A percentile compares a stretch with the other conserved stretches of the same genome.
Evolutionary conservation across 768 basidiomycete genomes (phyloP).

Genomic region (Rhizopogon vulgaris): DNA sequence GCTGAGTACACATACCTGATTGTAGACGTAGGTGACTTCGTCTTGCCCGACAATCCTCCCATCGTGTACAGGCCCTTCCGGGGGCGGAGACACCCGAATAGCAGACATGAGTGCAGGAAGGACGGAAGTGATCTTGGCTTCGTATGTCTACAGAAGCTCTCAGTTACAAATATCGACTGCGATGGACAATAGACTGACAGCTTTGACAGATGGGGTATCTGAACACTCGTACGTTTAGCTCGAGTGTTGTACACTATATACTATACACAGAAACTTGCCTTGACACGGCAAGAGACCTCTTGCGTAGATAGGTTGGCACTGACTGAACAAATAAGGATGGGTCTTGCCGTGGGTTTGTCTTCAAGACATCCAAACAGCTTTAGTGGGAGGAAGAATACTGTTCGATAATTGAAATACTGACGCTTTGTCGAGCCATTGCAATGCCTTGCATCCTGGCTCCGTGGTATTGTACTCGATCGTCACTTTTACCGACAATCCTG

Average conservation of each 20-base stretch:
- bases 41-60: constrained; percentile 75
- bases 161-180: neutral
- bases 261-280: constrained; percentile 32
- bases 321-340: constrained; percentile 86
- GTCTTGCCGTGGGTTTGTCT: constrained; percentile 84
- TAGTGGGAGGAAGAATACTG: neutral
- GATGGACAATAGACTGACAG: constrained; percentile 38
- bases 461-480: constrained; percentile 71
- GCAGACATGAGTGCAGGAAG: constrained; percentile 87
- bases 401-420: constrained; percentile 24
- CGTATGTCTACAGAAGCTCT: constrained; percentile 55
- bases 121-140: constrained; percentile 69
- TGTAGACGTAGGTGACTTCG: constrained; percentile 65
- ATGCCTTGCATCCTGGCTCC: constrained; percentile 53
- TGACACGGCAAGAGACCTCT: constrained; percentile 76
- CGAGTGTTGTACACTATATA: neutral
- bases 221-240: neutral
- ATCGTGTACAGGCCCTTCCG: constrained; percentile 62
- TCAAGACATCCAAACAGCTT: neutral
- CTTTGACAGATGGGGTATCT: constrained; percentile 87
- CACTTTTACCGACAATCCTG: constrained; percentile 38
- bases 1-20: constrained; percentile 51
- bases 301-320: constrained; percentile 89
- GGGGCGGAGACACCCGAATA: constrained; percentile 68
- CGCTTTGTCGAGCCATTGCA: constrained; percentile 87